Percentiles rank a stretch among this genome's conserved stretches.
Conservation (phyloP, 345 rosid genomes). For the Crucihimalaya himalaica region DNA sequence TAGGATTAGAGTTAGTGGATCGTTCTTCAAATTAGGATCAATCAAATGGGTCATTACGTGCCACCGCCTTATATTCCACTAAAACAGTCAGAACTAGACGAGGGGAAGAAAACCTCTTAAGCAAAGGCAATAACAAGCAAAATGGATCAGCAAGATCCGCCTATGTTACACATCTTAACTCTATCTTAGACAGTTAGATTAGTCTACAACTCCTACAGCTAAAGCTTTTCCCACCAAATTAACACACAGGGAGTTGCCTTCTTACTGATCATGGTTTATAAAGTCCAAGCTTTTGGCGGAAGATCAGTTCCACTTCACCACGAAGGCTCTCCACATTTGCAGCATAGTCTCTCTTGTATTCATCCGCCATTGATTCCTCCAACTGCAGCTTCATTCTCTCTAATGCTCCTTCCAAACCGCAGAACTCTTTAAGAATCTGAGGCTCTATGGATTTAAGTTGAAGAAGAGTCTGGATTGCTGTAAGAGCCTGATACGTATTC, state of each 20-base stretch:
- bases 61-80: too few species aligned
- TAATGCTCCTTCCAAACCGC: slow-evolving; percentile 66
- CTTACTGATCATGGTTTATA: slow-evolving; percentile 36
- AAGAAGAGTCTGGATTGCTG: slow-evolving; percentile 72
- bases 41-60: too few species aligned
- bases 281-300: slow-evolving; percentile 58
- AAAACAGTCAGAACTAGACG: too few species aligned
- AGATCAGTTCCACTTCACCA: slow-evolving; percentile 64
- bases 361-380: slow-evolving; percentile 57
- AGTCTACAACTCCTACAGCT: slow-evolving; percentile 25
- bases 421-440: slow-evolving; percentile 62
- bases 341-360: slow-evolving; percentile 64
- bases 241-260: slow-evolving; percentile 31
- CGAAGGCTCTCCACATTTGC: slow-evolving; percentile 68
- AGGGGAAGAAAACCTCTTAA: background rate
- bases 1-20: too few species aligned
- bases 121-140: slow-evolving; percentile 7
- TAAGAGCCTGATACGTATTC: slow-evolving; percentile 62
- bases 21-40: too few species aligned
- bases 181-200: slow-evolving; percentile 16
- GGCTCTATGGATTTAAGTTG: slow-evolving; percentile 64
- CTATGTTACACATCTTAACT: slow-evolving; percentile 19
- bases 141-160: slow-evolving; percentile 17
- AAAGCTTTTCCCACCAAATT: slow-evolving; percentile 25
- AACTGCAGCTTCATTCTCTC: slow-evolving; percentile 70